Percentiles rank a stretch among this genome's conserved stretches.
These are phyloP conservation scores for Erythrophleum ivorense DNA, from an alignment of 331 rosid genomes.

Conservation along the genomic window DNA sequence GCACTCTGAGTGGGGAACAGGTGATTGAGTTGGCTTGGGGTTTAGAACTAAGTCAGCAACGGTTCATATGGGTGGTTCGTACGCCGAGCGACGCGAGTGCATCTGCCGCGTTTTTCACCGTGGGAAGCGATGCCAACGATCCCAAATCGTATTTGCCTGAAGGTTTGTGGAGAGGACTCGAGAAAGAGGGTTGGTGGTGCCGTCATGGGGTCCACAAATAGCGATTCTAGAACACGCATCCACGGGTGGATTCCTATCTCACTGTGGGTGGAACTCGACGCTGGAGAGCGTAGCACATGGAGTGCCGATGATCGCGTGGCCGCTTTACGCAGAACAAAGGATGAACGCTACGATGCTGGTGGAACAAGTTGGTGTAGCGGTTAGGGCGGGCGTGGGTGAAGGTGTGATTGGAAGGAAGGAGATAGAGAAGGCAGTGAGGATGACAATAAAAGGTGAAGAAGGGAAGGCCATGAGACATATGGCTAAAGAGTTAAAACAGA, in stretches of 20 bases:
- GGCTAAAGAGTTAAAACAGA: constrained; percentile 31
- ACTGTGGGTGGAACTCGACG: constrained; percentile 66
- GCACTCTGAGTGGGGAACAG: constrained; percentile 31
- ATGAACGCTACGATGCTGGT: constrained; percentile 51
- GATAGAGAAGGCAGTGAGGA: constrained; percentile 43
- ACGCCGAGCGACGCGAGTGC: constrained; percentile 21
- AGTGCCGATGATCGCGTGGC: constrained; percentile 60
- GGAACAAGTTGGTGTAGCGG: constrained; percentile 40
- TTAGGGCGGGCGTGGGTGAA: neutral
- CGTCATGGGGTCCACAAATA: constrained; percentile 48
- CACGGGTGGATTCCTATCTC: constrained; percentile 48
- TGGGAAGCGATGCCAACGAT: constrained; percentile 28
- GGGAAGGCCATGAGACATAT: constrained; percentile 40
- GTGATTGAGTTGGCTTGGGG: constrained; percentile 51
- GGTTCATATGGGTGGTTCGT: constrained; percentile 51
- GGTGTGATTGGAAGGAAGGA: constrained; percentile 37
- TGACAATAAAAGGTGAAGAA: constrained; percentile 41
- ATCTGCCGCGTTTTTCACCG: constrained; percentile 37
- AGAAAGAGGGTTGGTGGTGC: constrained; percentile 33
- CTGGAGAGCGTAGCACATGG: constrained; percentile 49
- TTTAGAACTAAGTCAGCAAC: constrained; percentile 40
- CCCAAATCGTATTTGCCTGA: constrained; percentile 38
- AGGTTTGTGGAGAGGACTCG: constrained; percentile 44
- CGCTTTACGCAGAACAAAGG: constrained; percentile 60
- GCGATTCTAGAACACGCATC: constrained; percentile 39